Evolutionary conservation across 2,329 filamentous ascomycete species (phyloP).

Genomic region (Alternaria gaisen): DNA sequence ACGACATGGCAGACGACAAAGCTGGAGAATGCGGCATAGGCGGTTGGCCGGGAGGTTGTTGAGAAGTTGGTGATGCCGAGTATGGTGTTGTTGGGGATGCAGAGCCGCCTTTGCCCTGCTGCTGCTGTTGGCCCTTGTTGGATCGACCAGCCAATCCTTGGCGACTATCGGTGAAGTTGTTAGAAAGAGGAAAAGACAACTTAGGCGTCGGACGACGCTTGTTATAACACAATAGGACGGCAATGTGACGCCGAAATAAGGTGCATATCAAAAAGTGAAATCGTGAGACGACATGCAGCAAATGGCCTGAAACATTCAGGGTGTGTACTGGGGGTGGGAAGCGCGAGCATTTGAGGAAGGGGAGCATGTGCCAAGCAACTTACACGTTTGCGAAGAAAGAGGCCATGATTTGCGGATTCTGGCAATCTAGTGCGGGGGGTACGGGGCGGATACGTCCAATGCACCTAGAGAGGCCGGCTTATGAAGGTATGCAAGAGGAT

Average conservation of each 20-base stretch:
- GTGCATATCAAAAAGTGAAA: slow-evolving; percentile 26
- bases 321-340: slow-evolving; percentile 30
- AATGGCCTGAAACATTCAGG: slow-evolving; percentile 43
- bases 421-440: slow-evolving; percentile 16
- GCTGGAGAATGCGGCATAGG: slow-evolving; percentile 49
- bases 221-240: slow-evolving; percentile 10
- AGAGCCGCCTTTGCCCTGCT: slow-evolving; percentile 47
- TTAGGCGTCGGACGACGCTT: slow-evolving; percentile 12
- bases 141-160: slow-evolving; percentile 55
- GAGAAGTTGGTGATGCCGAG: slow-evolving; percentile 47
- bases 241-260: slow-evolving; percentile 12
- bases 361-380: slow-evolving; percentile 49
- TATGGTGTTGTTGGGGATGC: slow-evolving; percentile 50
- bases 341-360: slow-evolving; percentile 40
- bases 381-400: slow-evolving; percentile 55
- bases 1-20: slow-evolving; percentile 64
- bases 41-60: slow-evolving; percentile 45
- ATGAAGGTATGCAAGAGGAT: slow-evolving; percentile 33
- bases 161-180: slow-evolving; percentile 45
- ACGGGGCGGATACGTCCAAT: slow-evolving; percentile 17
- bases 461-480: slow-evolving; percentile 26
- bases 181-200: slow-evolving; percentile 29
- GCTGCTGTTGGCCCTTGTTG: slow-evolving; percentile 50
- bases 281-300: slow-evolving; percentile 37
- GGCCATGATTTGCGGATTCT: slow-evolving; percentile 41